Conservation (phyloP, 305 asterid species). For the Solanum aculeatissimum region DNA sequence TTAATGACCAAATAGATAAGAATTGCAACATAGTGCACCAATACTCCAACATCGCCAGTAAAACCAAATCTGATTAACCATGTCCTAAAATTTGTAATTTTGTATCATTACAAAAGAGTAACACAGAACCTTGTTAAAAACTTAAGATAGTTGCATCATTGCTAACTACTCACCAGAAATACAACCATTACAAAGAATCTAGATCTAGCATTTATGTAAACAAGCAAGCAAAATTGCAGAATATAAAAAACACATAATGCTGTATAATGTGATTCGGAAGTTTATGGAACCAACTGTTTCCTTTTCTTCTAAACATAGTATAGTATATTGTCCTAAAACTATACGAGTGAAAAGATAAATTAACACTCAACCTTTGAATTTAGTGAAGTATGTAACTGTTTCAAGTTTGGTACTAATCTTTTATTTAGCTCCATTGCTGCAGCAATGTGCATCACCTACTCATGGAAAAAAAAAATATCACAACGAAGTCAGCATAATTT, state of each 20-base stretch:
- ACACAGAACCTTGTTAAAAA: not conserved
- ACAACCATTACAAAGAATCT: not conserved
- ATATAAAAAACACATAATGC: not conserved
- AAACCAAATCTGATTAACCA: not conserved
- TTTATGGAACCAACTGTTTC: not conserved
- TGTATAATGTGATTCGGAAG: not conserved
- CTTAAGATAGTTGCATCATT: not conserved
- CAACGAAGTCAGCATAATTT: not conserved
- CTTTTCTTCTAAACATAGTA: not conserved
- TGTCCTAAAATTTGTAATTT: not conserved
- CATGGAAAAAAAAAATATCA: constrained; percentile 7
- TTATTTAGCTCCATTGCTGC: constrained; percentile 83
- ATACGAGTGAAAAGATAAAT: not conserved
- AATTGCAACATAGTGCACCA: not conserved
- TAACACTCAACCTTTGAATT: constrained; percentile 50
- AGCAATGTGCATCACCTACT: constrained; percentile 96
- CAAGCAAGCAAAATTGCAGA: not conserved
- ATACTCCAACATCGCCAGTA: not conserved
- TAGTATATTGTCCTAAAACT: not conserved
- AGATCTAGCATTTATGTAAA: not conserved
- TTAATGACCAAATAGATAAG: not conserved
- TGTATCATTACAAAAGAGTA: not conserved
- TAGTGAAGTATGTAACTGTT: constrained; percentile 69
- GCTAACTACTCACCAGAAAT: not conserved
- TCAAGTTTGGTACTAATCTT: constrained; percentile 68